Conservation (phyloP, 371 early-diverging fungal species). For the Rhizopus delemar region DNA sequence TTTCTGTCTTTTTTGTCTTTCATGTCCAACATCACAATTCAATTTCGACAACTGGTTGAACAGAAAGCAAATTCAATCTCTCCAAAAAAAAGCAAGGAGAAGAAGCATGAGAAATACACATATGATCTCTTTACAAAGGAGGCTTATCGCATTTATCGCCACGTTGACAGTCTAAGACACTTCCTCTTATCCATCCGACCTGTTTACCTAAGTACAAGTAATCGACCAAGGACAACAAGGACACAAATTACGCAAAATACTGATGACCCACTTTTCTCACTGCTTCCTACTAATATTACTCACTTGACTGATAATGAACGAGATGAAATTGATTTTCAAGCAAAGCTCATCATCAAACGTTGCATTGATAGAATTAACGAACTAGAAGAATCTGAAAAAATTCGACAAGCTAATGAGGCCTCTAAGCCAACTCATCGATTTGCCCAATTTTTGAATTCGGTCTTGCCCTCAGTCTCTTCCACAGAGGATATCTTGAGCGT, state of each 20-base stretch:
- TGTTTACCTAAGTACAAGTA: constrained; percentile 43
- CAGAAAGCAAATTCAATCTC: constrained; percentile 9
- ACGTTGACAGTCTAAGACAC: constrained; percentile 41
- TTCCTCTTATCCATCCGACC: constrained; percentile 51
- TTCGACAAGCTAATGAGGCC: constrained; percentile 23
- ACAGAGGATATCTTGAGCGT: constrained; percentile 46
- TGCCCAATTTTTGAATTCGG: constrained; percentile 25
- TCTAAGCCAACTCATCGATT: constrained; percentile 16
- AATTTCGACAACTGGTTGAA: constrained; percentile 27
- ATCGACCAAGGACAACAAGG: constrained; percentile 10
- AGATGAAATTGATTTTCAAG: constrained; percentile 63
- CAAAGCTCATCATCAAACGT: constrained; percentile 55
- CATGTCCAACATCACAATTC: constrained; percentile 28
- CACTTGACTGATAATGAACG: constrained; percentile 52
- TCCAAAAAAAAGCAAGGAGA: constrained; percentile 4
- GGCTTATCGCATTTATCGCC: constrained; percentile 54
- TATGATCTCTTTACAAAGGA: constrained; percentile 52
- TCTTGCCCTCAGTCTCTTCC: constrained; percentile 8
- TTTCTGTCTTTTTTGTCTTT: neutral
- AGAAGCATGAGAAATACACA: neutral
- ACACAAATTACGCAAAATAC: neutral
- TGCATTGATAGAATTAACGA: constrained; percentile 57
- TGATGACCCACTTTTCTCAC: constrained; percentile 32
- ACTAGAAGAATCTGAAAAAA: constrained; percentile 48
- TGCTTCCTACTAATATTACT: constrained; percentile 35